Evolutionary conservation across 2,329 filamentous ascomycete genomes (phyloP).

Genomic region (Fusarium penzigii): DNA sequence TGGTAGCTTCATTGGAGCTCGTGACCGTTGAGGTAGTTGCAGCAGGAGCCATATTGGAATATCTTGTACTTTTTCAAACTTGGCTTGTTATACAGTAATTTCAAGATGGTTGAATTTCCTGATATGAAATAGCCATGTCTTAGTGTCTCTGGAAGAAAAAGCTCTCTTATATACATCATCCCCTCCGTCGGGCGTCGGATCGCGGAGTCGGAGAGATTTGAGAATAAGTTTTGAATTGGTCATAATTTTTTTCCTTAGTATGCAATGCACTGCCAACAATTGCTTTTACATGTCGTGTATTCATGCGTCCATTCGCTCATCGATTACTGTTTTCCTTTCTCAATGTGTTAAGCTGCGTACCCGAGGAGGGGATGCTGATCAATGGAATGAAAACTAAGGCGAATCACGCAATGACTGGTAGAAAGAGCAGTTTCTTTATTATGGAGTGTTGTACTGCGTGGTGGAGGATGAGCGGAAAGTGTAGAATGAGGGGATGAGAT

Average conservation of each 20-base stretch:
- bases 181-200: slow-evolving; percentile 9
- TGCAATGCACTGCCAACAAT: too few relatives aligned
- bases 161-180: slow-evolving; percentile 18
- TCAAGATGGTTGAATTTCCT: not conserved
- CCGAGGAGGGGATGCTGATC: too few relatives aligned
- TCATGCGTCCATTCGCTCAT: too few relatives aligned
- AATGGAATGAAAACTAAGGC: not conserved
- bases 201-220: slow-evolving; percentile 6
- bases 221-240: too few relatives aligned
- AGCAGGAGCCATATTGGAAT: slow-evolving; percentile 25
- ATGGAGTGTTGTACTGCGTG: not conserved
- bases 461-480: not conserved
- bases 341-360: too few relatives aligned
- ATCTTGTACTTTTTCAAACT: not conserved
- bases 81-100: not conserved
- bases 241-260: not conserved
- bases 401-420: slow-evolving; percentile 20
- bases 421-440: not conserved
- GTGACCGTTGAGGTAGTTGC: slow-evolving; percentile 21
- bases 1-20: slow-evolving; percentile 14
- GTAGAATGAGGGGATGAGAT: slow-evolving; percentile 9
- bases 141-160: not conserved
- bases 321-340: too few relatives aligned
- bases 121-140: not conserved
- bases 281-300: too few relatives aligned